Evolutionary conservation across 345 rosid genomes (phyloP).

Genomic region (Dipteronia dyeriana): DNA sequence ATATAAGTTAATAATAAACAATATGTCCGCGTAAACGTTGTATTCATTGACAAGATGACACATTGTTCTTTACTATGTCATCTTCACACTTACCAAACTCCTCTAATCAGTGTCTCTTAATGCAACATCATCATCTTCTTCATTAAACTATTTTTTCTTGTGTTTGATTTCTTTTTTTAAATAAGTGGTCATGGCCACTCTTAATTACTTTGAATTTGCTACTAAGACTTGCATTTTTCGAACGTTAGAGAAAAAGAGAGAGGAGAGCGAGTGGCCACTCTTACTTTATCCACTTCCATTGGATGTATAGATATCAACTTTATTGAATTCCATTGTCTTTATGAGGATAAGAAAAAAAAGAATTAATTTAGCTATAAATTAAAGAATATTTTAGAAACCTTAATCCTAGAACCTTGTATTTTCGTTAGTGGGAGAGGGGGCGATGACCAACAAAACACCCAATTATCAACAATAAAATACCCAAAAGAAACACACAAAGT

Average conservation of each 20-base stretch:
- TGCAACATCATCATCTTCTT: constrained; percentile 21
- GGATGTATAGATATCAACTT: constrained; percentile 26
- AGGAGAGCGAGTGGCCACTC: constrained; percentile 38
- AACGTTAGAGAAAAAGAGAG: background rate
- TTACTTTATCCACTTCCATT: constrained; percentile 31
- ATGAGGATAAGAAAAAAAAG: constrained; percentile 31
- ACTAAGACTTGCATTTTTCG: background rate
- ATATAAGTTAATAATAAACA: background rate
- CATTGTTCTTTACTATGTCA: constrained; percentile 15
- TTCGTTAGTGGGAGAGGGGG: constrained; percentile 7
- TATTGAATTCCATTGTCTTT: constrained; percentile 23
- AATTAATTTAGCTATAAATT: background rate
- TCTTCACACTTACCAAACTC: constrained; percentile 18
- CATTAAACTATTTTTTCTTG: background rate
- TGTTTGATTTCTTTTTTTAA: too few relatives aligned
- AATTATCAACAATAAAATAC: constrained; percentile 7
- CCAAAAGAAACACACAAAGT: constrained; percentile 25
- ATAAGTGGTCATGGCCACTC: too few relatives aligned
- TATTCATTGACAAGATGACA: background rate
- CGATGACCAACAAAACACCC: constrained; percentile 17
- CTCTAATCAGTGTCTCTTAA: constrained; percentile 18
- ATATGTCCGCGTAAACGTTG: background rate
- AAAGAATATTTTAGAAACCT: background rate
- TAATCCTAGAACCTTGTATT: constrained; percentile 13
- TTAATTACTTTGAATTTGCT: background rate